These are phyloP conservation scores for Ceriops zippeliana DNA, from an alignment of 345 rosid genomes.

Conservation along the genomic window DNA sequence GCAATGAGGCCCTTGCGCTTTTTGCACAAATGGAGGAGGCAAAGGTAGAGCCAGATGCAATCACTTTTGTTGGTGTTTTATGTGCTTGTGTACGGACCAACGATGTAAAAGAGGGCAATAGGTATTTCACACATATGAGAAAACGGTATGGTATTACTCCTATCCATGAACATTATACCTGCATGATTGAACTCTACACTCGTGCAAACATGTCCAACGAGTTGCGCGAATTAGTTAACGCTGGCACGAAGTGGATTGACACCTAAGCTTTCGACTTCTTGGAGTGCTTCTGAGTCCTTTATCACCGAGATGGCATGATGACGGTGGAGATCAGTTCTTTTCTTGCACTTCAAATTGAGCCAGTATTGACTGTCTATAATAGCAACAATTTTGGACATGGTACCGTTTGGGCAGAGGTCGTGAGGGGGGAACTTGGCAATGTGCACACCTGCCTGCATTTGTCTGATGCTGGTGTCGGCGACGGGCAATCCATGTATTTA, in stretches of 20 bases:
- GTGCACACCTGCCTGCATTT: too few relatives aligned
- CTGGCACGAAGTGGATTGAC: not conserved
- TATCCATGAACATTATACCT: conserved; percentile 49
- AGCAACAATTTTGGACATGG: too few relatives aligned
- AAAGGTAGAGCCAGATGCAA: conserved; percentile 49
- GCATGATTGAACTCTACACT: conserved; percentile 59
- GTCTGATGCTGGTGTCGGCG: too few relatives aligned
- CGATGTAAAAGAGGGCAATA: conserved; percentile 42
- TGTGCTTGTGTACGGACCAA: conserved; percentile 55
- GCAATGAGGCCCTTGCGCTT: conserved; percentile 54
- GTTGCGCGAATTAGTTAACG: conserved; percentile 17
- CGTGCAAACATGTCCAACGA: conserved; percentile 31
- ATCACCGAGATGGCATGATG: too few relatives aligned
- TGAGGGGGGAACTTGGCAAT: too few relatives aligned
- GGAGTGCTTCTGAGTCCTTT: too few relatives aligned
- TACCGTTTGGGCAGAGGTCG: too few relatives aligned
- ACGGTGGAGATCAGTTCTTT: too few relatives aligned
- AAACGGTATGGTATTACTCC: conserved; percentile 46
- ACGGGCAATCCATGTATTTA: too few relatives aligned
- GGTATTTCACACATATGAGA: conserved; percentile 46
- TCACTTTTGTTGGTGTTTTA: conserved; percentile 73
- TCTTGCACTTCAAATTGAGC: too few relatives aligned
- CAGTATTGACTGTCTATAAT: too few relatives aligned
- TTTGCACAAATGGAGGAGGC: conserved; percentile 53
- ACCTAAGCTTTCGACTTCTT: too few relatives aligned